These are phyloP conservation scores for Amyloporia xantha DNA, from an alignment of 768 basidiomycete genomes.

Conservation along the genomic window DNA sequence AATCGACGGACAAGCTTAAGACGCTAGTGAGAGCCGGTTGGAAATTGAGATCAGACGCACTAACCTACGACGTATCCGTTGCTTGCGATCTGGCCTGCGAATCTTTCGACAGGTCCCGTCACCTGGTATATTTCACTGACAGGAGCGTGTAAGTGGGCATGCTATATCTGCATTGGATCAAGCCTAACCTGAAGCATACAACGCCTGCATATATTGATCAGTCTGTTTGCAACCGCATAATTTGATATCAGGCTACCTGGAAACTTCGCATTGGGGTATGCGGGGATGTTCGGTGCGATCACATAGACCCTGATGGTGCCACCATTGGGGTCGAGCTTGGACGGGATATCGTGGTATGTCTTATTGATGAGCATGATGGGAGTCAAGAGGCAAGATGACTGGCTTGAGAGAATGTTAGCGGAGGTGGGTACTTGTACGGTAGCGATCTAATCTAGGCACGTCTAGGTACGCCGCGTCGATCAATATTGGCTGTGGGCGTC, in stretches of 20 bases:
- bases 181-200: constrained; percentile 65
- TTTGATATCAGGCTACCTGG: constrained; percentile 46
- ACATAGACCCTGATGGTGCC: constrained; percentile 76
- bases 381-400: constrained; percentile 4
- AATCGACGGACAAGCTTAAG: constrained; percentile 67
- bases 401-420: too few relatives aligned
- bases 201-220: constrained; percentile 62
- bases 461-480: too few relatives aligned
- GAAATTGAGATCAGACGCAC: constrained; percentile 17
- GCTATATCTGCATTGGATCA: not conserved
- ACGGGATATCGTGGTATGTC: constrained; percentile 69
- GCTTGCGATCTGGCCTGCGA: constrained; percentile 81
- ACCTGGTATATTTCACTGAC: constrained; percentile 91
- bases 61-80: constrained; percentile 79
- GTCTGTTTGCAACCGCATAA: constrained; percentile 30
- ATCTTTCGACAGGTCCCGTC: constrained; percentile 94
- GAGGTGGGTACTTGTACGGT: too few relatives aligned
- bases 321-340: constrained; percentile 52
- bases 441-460: not conserved
- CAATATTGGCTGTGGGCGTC: not conserved
- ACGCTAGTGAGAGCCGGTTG: not conserved
- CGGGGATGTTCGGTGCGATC: constrained; percentile 69
- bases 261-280: constrained; percentile 87
- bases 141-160: not conserved
- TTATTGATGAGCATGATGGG: constrained; percentile 75